Evolutionary conservation across 1,139 yeast species (phyloP).

Genomic region (Sugiyamaella novakii): DNA sequence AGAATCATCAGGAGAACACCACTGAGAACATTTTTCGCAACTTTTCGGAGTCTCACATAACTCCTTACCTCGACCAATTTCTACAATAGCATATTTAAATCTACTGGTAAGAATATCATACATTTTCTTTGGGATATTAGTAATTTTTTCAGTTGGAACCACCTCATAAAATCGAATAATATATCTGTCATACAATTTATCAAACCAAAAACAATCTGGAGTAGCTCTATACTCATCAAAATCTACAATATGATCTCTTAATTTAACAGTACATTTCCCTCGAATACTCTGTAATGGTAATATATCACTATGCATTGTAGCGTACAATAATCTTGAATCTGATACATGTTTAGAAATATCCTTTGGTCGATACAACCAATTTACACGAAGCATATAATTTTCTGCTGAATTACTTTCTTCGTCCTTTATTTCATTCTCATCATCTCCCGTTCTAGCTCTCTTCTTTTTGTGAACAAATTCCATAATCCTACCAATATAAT

Average conservation of each 20-base stretch:
- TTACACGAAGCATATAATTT: slow-evolving; percentile 65
- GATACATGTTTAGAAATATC: slow-evolving; percentile 70
- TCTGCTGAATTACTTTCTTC: slow-evolving; percentile 13
- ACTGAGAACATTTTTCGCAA: slow-evolving; percentile 77
- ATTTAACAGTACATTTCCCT: slow-evolving; percentile 73
- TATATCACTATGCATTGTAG: slow-evolving; percentile 83
- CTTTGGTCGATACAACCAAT: slow-evolving; percentile 91
- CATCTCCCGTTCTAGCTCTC: slow-evolving; percentile 1
- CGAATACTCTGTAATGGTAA: slow-evolving; percentile 78
- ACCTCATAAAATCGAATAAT: slow-evolving; percentile 84
- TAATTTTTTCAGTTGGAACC: slow-evolving; percentile 58
- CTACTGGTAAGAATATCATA: slow-evolving; percentile 65
- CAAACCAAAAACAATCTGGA: slow-evolving; percentile 82
- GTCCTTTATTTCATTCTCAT: slow-evolving; percentile 17
- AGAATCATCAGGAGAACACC: slow-evolving; percentile 79
- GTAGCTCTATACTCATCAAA: slow-evolving; percentile 55
- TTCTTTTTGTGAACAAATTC: slow-evolving; percentile 54
- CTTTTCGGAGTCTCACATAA: slow-evolving; percentile 64
- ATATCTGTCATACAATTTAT: slow-evolving; percentile 82
- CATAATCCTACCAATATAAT: slow-evolving; percentile 81
- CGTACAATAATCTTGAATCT: slow-evolving; percentile 76
- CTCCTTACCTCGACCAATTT: slow-evolving; percentile 66
- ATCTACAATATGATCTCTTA: slow-evolving; percentile 65
- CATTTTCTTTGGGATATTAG: slow-evolving; percentile 61
- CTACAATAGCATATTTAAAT: slow-evolving; percentile 75